Conservation (phyloP, 169 alveolate species). For the Cystoisospora suis region DNA sequence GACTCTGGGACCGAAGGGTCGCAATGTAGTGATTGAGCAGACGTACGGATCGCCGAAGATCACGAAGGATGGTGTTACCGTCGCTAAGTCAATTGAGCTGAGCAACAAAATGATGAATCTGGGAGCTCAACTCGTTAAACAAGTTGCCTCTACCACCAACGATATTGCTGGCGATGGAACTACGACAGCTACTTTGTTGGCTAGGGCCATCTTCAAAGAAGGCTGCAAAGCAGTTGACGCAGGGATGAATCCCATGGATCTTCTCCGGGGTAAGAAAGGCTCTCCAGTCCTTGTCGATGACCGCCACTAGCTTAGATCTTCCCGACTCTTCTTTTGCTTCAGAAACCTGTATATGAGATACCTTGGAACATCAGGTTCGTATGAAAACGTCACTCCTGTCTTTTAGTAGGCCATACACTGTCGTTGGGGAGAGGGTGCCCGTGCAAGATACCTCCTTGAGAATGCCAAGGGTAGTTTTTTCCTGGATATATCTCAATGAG, state of each 20-base stretch:
- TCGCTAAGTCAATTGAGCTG: conserved; percentile 97
- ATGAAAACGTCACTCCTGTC: too few relatives aligned
- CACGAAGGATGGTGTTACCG: conserved; percentile 99
- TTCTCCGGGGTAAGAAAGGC: conserved; percentile 85
- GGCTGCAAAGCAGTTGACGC: conserved; percentile 99
- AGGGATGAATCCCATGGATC: conserved; percentile 99
- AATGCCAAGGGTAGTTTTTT: too few relatives aligned
- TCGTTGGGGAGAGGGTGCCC: too few relatives aligned
- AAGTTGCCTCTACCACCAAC: conserved; percentile 96
- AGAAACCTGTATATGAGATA: too few relatives aligned
- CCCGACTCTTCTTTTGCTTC: background rate
- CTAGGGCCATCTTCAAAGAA: conserved; percentile 97
- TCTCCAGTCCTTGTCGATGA: too few relatives aligned
- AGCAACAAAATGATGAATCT: conserved; percentile 92
- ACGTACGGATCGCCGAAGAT: conserved; percentile 96
- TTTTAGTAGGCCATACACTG: too few relatives aligned
- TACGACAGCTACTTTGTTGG: conserved; percentile 98
- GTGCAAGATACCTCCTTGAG: too few relatives aligned
- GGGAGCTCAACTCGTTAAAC: conserved; percentile 97
- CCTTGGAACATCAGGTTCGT: too few relatives aligned
- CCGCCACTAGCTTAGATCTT: too few relatives aligned
- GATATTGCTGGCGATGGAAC: conserved; percentile 99
- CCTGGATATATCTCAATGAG: too few relatives aligned
- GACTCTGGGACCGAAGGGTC: conserved; percentile 99
- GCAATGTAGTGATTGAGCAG: conserved; percentile 97